These are phyloP conservation scores for Xylaria sp. DNA, from an alignment of 2,329 filamentous ascomycete species.

Conservation along the genomic window DNA sequence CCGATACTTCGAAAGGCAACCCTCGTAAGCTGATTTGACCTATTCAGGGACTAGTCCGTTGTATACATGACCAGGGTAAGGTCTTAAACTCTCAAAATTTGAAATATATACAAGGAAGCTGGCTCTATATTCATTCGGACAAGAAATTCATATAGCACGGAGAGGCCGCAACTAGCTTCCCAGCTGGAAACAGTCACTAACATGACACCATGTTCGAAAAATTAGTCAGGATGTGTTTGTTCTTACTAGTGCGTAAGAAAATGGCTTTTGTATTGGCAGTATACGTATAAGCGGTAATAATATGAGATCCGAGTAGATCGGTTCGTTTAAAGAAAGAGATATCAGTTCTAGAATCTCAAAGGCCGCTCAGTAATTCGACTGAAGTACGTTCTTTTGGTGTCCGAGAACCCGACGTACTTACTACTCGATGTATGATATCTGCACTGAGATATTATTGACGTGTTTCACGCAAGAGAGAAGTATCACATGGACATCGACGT, in stretches of 20 bases:
- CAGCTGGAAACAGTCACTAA: background rate
- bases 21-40: constrained; percentile 2
- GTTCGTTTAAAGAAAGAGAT: background rate
- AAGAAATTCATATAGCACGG: background rate
- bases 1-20: constrained; percentile 6
- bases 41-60: background rate
- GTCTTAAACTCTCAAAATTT: too few relatives aligned
- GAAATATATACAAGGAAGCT: too few relatives aligned
- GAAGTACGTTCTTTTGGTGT: background rate
- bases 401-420: background rate
- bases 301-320: background rate
- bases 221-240: background rate
- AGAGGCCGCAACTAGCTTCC: background rate
- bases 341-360: background rate
- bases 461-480: too few relatives aligned
- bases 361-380: background rate
- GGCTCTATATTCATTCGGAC: too few relatives aligned
- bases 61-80: background rate
- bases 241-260: background rate
- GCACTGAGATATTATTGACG: too few relatives aligned
- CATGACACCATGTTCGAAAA: background rate
- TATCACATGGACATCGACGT: too few relatives aligned
- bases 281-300: background rate
- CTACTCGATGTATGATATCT: too few relatives aligned
- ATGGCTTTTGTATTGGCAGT: background rate